A percentile compares a stretch with the other conserved stretches of the same genome.
Evolutionary conservation across 2,329 filamentous ascomycete genomes (phyloP).

Genomic region (Microcyclospora tardicrescens): DNA sequence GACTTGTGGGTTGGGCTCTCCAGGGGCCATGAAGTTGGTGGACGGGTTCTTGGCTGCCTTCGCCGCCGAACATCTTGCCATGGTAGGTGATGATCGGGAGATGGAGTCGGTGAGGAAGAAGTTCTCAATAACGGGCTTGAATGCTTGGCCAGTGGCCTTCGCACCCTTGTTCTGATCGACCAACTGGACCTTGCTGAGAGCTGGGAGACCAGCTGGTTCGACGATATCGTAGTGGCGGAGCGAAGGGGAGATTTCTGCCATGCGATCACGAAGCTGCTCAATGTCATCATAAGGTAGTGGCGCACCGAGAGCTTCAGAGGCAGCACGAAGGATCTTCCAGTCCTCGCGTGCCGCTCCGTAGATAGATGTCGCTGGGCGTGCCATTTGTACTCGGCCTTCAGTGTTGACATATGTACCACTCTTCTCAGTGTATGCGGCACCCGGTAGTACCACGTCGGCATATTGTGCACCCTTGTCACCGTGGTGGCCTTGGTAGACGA

Average conservation of each 20-base stretch:
- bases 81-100: constrained; percentile 92
- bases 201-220: constrained; percentile 57
- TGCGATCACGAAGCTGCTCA: constrained; percentile 75
- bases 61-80: constrained; percentile 91
- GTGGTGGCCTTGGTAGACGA: constrained; percentile 97
- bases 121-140: constrained; percentile 82
- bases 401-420: constrained; percentile 94
- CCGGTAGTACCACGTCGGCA: constrained; percentile 85
- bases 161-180: constrained; percentile 91
- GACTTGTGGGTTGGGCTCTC: constrained; percentile 29
- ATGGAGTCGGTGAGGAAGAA: constrained; percentile 98
- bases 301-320: constrained; percentile 76
- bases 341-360: constrained; percentile 86
- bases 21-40: constrained; percentile 40
- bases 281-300: constrained; percentile 90
- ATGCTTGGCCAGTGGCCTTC: constrained; percentile 55
- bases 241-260: constrained; percentile 87
- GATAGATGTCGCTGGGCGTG: constrained; percentile 74
- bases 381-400: constrained; percentile 90
- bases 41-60: constrained; percentile 51
- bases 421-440: constrained; percentile 95
- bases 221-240: constrained; percentile 83
- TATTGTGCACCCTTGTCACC: constrained; percentile 87
- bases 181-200: constrained; percentile 83
- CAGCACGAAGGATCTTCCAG: constrained; percentile 97